A percentile compares a stretch with the other conserved stretches of the same genome.
Conservation (phyloP, 768 basidiomycete species). For the Podaxis sp. region DNA sequence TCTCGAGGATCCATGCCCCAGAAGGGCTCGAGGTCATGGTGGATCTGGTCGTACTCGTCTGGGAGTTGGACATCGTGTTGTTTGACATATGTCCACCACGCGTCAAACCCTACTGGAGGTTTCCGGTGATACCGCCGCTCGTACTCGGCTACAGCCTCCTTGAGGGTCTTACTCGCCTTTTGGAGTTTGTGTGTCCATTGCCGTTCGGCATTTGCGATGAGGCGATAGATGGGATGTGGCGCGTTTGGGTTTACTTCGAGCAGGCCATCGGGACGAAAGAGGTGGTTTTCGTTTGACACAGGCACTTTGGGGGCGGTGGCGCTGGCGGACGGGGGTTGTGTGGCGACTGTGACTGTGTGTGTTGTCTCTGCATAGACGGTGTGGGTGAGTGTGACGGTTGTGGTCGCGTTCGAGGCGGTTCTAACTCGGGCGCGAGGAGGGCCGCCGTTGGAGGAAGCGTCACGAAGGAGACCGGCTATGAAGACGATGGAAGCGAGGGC, state of each 20-base stretch:
- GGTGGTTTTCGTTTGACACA: constrained; percentile 20
- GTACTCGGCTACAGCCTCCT: constrained; percentile 78
- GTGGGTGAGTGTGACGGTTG: too few relatives aligned
- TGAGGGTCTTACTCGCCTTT: constrained; percentile 71
- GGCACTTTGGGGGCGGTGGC: neutral
- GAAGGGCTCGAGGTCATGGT: constrained; percentile 76
- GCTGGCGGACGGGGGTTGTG: neutral
- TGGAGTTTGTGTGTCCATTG: constrained; percentile 60
- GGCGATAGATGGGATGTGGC: constrained; percentile 74
- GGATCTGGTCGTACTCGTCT: constrained; percentile 81
- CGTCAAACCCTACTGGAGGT: constrained; percentile 84
- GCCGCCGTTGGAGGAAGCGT: neutral
- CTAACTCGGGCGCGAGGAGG: too few relatives aligned
- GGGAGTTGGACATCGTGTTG: constrained; percentile 68
- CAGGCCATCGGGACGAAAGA: constrained; percentile 37
- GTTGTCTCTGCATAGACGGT: neutral
- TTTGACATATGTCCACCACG: constrained; percentile 50
- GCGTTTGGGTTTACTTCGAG: constrained; percentile 39
- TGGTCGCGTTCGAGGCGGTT: too few relatives aligned
- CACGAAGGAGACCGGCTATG: neutral
- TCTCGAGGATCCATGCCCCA: constrained; percentile 57
- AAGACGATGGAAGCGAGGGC: neutral
- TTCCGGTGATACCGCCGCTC: constrained; percentile 64
- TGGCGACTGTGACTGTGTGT: neutral
- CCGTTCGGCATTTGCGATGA: constrained; percentile 70